Conservation (phyloP, 495 filamentous ascomycete genomes). For the Aspergillus wentii region DNA sequence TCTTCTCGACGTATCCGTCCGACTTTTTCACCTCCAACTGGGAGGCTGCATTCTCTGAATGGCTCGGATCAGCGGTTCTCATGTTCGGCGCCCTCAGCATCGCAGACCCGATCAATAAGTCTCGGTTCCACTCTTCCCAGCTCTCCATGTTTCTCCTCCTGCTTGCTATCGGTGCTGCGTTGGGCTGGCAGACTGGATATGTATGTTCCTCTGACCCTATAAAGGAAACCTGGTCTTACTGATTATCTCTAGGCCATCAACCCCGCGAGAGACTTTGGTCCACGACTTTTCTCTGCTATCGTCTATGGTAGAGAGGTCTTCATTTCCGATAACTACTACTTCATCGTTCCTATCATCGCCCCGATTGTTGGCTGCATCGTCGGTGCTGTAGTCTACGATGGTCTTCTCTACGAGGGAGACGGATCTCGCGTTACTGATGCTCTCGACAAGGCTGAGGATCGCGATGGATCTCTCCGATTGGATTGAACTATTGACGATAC, state of each 20-base stretch:
- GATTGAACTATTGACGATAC: conserved; percentile 16
- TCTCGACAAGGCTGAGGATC: conserved; percentile 20
- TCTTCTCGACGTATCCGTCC: conserved; percentile 29
- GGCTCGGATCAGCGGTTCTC: conserved; percentile 26
- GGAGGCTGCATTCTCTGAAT: conserved; percentile 30
- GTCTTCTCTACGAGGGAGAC: conserved; percentile 25
- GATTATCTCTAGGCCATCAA: conserved; percentile 22
- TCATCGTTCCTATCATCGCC: conserved; percentile 28
- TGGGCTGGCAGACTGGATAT: conserved; percentile 35
- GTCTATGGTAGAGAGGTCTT: conserved; percentile 30
- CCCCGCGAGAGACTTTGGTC: conserved; percentile 31
- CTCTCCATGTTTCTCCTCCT: conserved; percentile 26
- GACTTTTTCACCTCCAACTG: conserved; percentile 24
- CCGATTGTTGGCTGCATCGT: conserved; percentile 27
- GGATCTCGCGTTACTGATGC: conserved; percentile 28
- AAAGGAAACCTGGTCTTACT: background rate
- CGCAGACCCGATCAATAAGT: conserved; percentile 21
- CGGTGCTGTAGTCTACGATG: conserved; percentile 24
- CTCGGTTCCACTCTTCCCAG: conserved; percentile 24
- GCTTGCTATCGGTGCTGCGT: conserved; percentile 24
- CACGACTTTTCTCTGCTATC: conserved; percentile 29
- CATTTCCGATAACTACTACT: conserved; percentile 26
- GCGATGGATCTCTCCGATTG: conserved; percentile 21
- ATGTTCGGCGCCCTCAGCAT: conserved; percentile 29
- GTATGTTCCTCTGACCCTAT: conserved; percentile 19